These are phyloP conservation scores for Aureobasidium pullulans DNA, from an alignment of 2,329 filamentous ascomycete genomes.

Conservation along the genomic window DNA sequence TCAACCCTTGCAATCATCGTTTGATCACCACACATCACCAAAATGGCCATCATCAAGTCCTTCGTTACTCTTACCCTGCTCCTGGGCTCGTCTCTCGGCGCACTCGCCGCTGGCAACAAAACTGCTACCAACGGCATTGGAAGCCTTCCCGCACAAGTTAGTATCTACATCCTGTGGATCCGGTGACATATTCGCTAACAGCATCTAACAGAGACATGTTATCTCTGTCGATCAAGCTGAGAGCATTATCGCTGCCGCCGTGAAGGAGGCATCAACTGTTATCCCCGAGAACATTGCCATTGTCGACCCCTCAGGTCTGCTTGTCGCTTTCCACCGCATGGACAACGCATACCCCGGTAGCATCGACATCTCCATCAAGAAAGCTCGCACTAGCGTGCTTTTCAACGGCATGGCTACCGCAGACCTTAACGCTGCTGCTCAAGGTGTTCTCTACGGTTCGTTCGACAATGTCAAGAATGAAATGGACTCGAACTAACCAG, in stretches of 20 bases:
- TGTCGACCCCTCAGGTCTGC: conserved; percentile 21
- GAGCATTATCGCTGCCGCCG: conserved; percentile 20
- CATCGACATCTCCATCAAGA: conserved; percentile 25
- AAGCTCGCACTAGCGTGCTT: conserved; percentile 23
- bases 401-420: conserved; percentile 24
- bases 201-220: conserved; percentile 20
- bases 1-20: not conserved
- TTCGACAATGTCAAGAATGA: not conserved
- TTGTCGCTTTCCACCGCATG: conserved; percentile 27
- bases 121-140: conserved; percentile 12
- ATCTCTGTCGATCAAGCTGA: conserved; percentile 22
- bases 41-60: conserved; percentile 6
- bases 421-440: conserved; percentile 20
- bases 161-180: not conserved
- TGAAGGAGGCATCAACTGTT: conserved; percentile 15
- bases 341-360: conserved; percentile 24
- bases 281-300: conserved; percentile 25
- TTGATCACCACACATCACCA: not conserved
- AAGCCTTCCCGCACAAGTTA: conserved; percentile 7
- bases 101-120: conserved; percentile 1
- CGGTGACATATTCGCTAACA: not conserved
- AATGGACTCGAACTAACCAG: not conserved
- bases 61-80: not conserved
- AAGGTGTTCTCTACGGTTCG: conserved; percentile 15
- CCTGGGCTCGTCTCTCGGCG: not conserved